phyloP scores from a whole-genome alignment of 371 early-diverging fungal genomes.

The Mortierella sp. region DNA sequence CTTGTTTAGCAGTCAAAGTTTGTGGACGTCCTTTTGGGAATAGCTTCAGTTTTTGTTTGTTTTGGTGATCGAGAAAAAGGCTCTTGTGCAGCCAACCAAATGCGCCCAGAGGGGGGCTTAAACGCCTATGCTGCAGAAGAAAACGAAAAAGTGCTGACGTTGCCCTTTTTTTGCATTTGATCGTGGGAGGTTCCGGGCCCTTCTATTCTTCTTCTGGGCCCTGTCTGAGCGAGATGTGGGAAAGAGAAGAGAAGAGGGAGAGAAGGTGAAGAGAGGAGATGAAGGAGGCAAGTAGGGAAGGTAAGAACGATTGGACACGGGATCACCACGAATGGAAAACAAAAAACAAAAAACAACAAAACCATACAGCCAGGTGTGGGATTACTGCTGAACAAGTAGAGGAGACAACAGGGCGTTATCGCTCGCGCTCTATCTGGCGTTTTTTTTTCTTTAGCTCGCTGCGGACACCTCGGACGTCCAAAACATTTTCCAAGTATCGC shows the following conservation, averaged over 20 bases:
- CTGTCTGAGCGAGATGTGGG: not conserved
- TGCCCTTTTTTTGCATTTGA: not conserved
- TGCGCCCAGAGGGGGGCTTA: not conserved
- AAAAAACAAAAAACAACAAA: not conserved
- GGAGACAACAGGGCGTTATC: not conserved
- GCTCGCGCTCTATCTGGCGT: too few relatives aligned
- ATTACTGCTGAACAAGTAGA: too few relatives aligned
- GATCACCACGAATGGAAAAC: conserved; percentile 6
- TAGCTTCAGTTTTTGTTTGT: not conserved
- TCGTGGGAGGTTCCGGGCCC: not conserved
- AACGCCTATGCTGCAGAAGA: not conserved
- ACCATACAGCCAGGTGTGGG: too few relatives aligned
- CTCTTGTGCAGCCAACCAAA: not conserved
- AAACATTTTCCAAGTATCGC: too few relatives aligned
- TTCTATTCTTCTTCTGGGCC: not conserved
- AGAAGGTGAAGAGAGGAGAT: not conserved
- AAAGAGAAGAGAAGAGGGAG: too few relatives aligned
- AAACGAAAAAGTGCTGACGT: conserved; percentile 1
- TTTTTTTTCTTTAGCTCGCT: not conserved
- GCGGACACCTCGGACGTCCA: too few relatives aligned
- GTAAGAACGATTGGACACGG: not conserved
- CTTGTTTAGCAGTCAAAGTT: not conserved
- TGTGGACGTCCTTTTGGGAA: not conserved
- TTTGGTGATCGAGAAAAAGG: conserved; percentile 3
- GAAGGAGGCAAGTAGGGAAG: not conserved